phyloP scores from a whole-genome alignment of 1,284 basidiomycete species.

The Lentinus polychrous region DNA sequence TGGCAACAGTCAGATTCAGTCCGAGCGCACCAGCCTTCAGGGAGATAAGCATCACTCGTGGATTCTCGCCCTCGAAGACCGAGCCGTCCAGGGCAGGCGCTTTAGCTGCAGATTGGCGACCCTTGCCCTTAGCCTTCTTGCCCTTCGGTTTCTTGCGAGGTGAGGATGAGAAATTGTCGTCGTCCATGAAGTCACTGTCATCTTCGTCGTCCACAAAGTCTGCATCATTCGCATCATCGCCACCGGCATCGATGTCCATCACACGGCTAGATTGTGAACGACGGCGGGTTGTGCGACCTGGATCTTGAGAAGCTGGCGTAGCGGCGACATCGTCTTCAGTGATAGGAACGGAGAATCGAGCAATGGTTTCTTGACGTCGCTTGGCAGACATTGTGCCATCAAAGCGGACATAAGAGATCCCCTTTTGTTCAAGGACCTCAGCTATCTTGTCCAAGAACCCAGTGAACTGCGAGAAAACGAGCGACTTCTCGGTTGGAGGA shows the following conservation, averaged over 20 bases:
- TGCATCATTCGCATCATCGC: slow-evolving; percentile 24
- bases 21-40: slow-evolving; percentile 81
- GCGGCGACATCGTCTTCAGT: slow-evolving; percentile 24
- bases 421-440: slow-evolving; percentile 56
- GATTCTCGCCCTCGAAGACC: slow-evolving; percentile 36
- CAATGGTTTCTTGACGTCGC: slow-evolving; percentile 70
- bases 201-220: slow-evolving; percentile 32
- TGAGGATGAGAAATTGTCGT: slow-evolving; percentile 28
- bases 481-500: slow-evolving; percentile 64
- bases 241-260: slow-evolving; percentile 8
- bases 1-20: slow-evolving; percentile 84
- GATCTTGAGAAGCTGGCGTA: slow-evolving; percentile 10
- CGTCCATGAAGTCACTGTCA: slow-evolving; percentile 37
- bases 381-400: slow-evolving; percentile 79
- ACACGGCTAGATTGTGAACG: slow-evolving; percentile 13
- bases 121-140: slow-evolving; percentile 32
- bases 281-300: slow-evolving; percentile 18
- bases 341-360: slow-evolving; percentile 64
- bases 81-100: slow-evolving; percentile 6
- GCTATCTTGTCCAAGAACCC: slow-evolving; percentile 80
- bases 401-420: slow-evolving; percentile 72
- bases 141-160: slow-evolving; percentile 28
- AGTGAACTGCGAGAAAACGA: slow-evolving; percentile 85
- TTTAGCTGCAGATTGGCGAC: slow-evolving; percentile 3
- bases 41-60: slow-evolving; percentile 81